Base-by-base conservation (phyloP, 2,329 filamentous ascomycete genomes). In the Endoconidiophora laricicola region DNA sequence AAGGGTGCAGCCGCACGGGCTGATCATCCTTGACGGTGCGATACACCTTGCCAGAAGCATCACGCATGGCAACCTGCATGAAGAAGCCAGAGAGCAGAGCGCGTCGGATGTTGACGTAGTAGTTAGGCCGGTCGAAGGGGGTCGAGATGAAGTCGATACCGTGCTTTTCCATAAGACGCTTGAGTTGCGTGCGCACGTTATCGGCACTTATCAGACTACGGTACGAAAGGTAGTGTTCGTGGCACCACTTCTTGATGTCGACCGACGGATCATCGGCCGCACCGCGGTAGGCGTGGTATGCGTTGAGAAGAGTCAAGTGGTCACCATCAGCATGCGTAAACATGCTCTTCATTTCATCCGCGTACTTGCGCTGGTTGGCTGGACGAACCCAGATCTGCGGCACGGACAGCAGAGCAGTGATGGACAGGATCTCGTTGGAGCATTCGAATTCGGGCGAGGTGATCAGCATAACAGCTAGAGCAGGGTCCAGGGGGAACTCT, bases 41-140 rank as follows among this genome's bases (percentile, higher is more conserved):
- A 68, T 98, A 98, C 40, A 85, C 78, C 72, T 96, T 96, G 61
- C 85, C 84, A 26, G 77, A 81, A 47, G 77, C 78, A 61, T 96
- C 87, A 62, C 83, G 86, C 78, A 94, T 95, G 53, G 91, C 93
- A 20, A 96, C 86, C 64, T 98, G 91, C 91, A 98, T 98, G 73
- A 98, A 98, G 74, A 98, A 98, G 33, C 93, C 91, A 1, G 88
- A 77, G 10, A 95, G 82, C 12, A 98, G 74, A 6, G 91, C 90
- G 37, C 87, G 81, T 42, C 90, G 84, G 60, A 98, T 98, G 65
- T 98, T 98, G 63, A 79, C 86, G 67, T 96, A 98, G 71, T 98
- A 98, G 61, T 93, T 86, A 72, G 94, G 94, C 68, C 96, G 81
- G 59, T 88, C 83, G 61, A 94, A 96, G 0, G 83, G 76, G 0